These are phyloP conservation scores for Silene conica DNA, from an alignment of 148 eudicot genomes.

Conservation along the genomic window DNA sequence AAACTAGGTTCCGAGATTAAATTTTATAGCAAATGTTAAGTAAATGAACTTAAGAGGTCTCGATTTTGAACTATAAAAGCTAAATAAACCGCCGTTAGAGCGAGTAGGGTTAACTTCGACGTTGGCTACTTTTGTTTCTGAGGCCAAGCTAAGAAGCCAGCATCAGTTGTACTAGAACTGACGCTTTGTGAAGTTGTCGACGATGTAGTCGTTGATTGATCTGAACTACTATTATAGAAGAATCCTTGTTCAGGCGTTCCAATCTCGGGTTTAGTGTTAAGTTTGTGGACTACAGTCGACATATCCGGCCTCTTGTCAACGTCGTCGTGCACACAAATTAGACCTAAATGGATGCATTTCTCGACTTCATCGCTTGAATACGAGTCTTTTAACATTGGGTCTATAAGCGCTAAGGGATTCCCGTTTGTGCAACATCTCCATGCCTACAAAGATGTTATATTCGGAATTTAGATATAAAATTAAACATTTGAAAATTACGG, in stretches of 20 bases:
- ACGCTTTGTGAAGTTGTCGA: background rate
- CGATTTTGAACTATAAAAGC: too few relatives aligned
- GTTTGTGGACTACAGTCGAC: slow-evolving; percentile 15
- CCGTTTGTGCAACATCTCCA: slow-evolving; percentile 17
- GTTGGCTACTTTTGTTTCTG: background rate
- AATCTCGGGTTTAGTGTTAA: background rate
- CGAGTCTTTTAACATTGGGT: slow-evolving; percentile 6
- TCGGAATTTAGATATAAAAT: too few relatives aligned
- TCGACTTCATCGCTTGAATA: slow-evolving; percentile 17
- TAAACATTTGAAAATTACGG: too few relatives aligned
- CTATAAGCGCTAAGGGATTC: slow-evolving; percentile 9
- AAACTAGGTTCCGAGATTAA: too few relatives aligned
- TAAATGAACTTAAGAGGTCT: too few relatives aligned
- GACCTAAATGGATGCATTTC: slow-evolving; percentile 18
- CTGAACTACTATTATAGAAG: background rate
- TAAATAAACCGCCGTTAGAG: too few relatives aligned
- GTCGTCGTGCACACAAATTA: slow-evolving; percentile 11
- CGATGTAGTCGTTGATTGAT: background rate
- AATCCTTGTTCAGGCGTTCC: background rate
- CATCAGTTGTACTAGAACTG: background rate
- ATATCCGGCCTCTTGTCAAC: slow-evolving; percentile 4
- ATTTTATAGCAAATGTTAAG: too few relatives aligned
- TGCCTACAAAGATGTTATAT: slow-evolving; percentile 5
- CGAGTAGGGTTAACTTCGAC: too few relatives aligned
- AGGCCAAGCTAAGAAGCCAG: background rate